Evolutionary conservation across 1,284 basidiomycete genomes (phyloP), one percentile per base, ranked within the genome.

Genomic region (Sphaerobolus stellatus): DNA sequence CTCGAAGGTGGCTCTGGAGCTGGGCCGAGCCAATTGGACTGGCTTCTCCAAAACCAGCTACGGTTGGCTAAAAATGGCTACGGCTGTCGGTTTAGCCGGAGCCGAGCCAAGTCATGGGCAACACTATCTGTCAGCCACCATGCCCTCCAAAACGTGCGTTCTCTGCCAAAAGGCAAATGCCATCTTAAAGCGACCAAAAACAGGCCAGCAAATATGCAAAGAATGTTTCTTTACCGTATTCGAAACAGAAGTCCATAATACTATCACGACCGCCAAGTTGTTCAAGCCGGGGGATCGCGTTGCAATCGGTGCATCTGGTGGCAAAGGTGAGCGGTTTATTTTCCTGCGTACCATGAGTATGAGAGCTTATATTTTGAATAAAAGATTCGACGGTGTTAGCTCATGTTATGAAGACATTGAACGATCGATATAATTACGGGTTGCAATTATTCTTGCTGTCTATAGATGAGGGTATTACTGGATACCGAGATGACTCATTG

Each of bases 391-490:
- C 96, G 2, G 96, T 99, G 2, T 81, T 99, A 28, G 96, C 97
- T 9, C 88, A 98, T 79, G 91, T 98, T 53, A 92, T 99, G 89
- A 97, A 95, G 65, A 84, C 89, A 9, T 75, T 99, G 56, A 98
- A 99, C 70, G 89, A 96, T 64, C 84, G 95, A 50, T 96, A 98
- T 71, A 74, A 90, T 58, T 99, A 99, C 64, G 93, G 92, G 14
- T 77, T 99, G 46, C 86, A 97, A 48, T 74, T 99, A 22, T 96
- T 92, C 68, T 76, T 99, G 25, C 81, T 99, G 52, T 98, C 94
- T 1, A 98, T 99, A 69, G 97, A 99, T 68, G 97, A 99, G 70
- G 96, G 96, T 0, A 99, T 99, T 64, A 96, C 93, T 11, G 96
- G 96, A 1, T 99, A 99, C 69, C 82, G 96, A 54, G 97, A 99